These are phyloP conservation scores for Dryas octopetala DNA, from an alignment of 306 rosid species.

Conservation along the genomic window DNA sequence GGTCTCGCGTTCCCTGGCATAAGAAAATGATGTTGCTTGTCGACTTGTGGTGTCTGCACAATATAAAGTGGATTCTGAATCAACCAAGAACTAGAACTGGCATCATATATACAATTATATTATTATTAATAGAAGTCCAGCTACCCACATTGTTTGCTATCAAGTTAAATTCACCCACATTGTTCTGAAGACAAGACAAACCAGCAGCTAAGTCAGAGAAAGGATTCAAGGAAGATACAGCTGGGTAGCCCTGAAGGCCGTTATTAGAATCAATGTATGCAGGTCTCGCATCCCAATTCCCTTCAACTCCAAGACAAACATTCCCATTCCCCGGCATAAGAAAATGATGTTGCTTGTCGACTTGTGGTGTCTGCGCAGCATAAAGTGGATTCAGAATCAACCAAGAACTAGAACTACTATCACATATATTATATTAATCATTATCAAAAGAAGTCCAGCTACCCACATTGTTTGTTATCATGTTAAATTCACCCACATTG, in stretches of 20 bases:
- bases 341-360: conserved; percentile 1
- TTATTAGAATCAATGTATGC: not conserved
- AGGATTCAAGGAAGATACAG: conserved; percentile 15
- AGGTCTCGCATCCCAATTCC: not conserved
- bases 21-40: conserved; percentile 1
- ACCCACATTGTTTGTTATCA: conserved; percentile 1
- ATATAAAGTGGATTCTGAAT: conserved; percentile 13
- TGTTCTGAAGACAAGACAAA: conserved; percentile 27
- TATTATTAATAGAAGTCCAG: conserved; percentile 5
- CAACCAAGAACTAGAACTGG: not conserved
- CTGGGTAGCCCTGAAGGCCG: not conserved
- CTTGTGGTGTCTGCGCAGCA: conserved; percentile 23
- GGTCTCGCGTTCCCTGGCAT: not conserved
- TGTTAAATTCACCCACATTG: not conserved
- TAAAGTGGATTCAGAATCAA: conserved; percentile 4
- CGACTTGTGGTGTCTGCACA: conserved; percentile 22
- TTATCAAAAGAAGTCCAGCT: conserved; percentile 4
- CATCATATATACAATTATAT: not conserved
- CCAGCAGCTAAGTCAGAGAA: conserved; percentile 15
- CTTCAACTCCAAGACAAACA: not conserved
- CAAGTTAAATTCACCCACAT: too few relatives aligned
- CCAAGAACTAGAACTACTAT: not conserved
- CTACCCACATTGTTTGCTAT: not conserved
- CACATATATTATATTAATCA: not conserved
- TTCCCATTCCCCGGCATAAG: not conserved